Conservation (phyloP, 768 basidiomycete genomes). For the Pseudohyphozyma bogoriensis region DNA sequence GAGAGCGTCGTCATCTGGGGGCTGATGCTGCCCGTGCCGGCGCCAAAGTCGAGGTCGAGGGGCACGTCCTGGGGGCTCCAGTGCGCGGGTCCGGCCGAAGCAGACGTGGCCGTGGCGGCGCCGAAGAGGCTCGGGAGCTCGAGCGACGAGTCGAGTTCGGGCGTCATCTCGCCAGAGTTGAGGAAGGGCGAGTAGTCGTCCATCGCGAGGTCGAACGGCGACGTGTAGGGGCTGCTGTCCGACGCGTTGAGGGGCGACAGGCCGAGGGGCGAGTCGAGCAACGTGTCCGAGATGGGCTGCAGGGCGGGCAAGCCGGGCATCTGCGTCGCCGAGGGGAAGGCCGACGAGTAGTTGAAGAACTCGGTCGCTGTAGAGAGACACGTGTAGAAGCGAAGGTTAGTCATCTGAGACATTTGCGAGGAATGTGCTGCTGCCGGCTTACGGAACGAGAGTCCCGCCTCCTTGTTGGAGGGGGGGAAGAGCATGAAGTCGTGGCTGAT, state of each 20-base stretch:
- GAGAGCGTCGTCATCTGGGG: not conserved
- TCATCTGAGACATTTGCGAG: too few species aligned
- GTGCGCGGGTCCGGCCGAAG: not conserved
- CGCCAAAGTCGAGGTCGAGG: not conserved
- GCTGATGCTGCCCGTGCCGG: not conserved
- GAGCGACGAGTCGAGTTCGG: not conserved
- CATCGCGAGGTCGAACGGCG: slow-evolving; percentile 19
- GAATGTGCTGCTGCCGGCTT: too few species aligned
- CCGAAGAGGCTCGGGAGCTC: slow-evolving; percentile 22
- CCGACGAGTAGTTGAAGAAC: not conserved
- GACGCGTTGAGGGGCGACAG: slow-evolving; percentile 19
- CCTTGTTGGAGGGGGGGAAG: too few species aligned
- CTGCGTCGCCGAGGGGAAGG: not conserved
- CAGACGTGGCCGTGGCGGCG: not conserved
- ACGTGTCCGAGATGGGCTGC: slow-evolving; percentile 7
- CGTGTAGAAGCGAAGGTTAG: not conserved
- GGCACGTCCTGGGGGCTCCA: not conserved
- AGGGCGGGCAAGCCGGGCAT: not conserved
- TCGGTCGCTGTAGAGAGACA: not conserved
- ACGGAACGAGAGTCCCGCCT: too few species aligned
- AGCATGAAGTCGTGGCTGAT: not conserved
- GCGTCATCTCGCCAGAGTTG: not conserved
- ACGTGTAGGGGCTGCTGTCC: slow-evolving; percentile 9
- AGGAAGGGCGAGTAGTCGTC: slow-evolving; percentile 5
- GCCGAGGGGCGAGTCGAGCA: slow-evolving; percentile 29